phyloP scores from a whole-genome alignment of 441 rosid genomes.

The Populus hybrid region DNA sequence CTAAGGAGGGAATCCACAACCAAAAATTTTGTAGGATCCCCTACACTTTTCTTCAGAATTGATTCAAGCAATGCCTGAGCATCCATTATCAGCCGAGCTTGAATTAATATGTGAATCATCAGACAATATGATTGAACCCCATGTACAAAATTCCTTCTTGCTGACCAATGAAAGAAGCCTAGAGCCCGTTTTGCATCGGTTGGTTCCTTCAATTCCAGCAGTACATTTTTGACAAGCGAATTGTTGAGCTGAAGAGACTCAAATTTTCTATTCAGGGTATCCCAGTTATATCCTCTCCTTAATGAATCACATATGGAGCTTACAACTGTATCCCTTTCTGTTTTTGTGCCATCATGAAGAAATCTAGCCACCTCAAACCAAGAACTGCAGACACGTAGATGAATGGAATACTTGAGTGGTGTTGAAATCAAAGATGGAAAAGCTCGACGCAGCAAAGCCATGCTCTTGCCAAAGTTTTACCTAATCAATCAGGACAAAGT shows the following conservation, averaged over 20 bases:
- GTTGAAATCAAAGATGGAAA: slow-evolving; percentile 13
- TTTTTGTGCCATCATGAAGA: slow-evolving; percentile 11
- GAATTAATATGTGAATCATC: slow-evolving; percentile 54
- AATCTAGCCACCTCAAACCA: slow-evolving; percentile 12
- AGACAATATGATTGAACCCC: slow-evolving; percentile 49
- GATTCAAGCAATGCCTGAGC: slow-evolving; percentile 66
- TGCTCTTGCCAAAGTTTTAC: slow-evolving; percentile 1
- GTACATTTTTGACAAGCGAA: slow-evolving; percentile 39
- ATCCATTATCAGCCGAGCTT: slow-evolving; percentile 49
- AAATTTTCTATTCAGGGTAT: slow-evolving; percentile 42
- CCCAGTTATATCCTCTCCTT: slow-evolving; percentile 51
- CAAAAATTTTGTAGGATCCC: slow-evolving; percentile 21
- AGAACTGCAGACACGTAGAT: slow-evolving; percentile 3
- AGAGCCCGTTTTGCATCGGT: slow-evolving; percentile 58
- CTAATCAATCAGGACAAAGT: not conserved
- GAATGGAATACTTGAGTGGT: not conserved
- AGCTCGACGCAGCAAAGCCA: slow-evolving; percentile 19
- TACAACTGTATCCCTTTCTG: slow-evolving; percentile 19
- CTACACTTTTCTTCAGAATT: slow-evolving; percentile 29
- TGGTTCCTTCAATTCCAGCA: slow-evolving; percentile 63
- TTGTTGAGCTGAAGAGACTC: slow-evolving; percentile 32
- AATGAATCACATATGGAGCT: slow-evolving; percentile 48
- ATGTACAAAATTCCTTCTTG: slow-evolving; percentile 42
- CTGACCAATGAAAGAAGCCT: slow-evolving; percentile 77
- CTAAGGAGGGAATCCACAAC: slow-evolving; percentile 48